Base-by-base conservation (phyloP, 2,329 filamentous ascomycete genomes). In the Dryadomyces quercivorus region DNA sequence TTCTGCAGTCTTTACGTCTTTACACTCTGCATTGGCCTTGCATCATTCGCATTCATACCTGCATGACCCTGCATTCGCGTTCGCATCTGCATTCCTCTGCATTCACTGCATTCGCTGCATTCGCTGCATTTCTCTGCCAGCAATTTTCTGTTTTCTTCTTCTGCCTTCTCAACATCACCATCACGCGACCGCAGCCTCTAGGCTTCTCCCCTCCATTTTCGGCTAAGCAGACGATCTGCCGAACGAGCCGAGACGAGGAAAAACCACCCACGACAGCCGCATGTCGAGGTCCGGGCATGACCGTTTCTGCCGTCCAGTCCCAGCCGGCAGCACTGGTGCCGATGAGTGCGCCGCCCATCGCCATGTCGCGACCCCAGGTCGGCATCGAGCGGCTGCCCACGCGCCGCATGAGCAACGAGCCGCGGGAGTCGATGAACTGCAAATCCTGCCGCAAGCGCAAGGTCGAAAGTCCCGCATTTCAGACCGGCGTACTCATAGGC, bases 401-500 rank as follows among this genome's bases (percentile, higher is more conserved):
- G 54, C 81, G 85, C 59, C 82, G 85, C 45, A 74, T 81, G 69
- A 82, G 77, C 68, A 85, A 81, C 63, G 86, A 93, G 67, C 87
- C 86, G 44, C 82, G 86, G 63, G 89, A 94, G 74, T 87, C 86
- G 38, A 95, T 95, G 89, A 95, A 95, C 69, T 95, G 89, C 81
- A 94, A 95, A 70, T 93, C 88, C 55, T 95, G 89, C 74, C 81
- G 89, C 62, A 94, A 94, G 71, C 79, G 89, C 72, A 95, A 95
- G 84, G 88, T 92, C 3, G 38, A n/a, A 42, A 42, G 38, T 15
- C 12, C 38, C 12, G 18, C 16, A 18, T n/a, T 3, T n/a, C 16
- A 6, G 2, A 12, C 3, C 20, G 15, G 2, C 16, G 26, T 31
- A 31, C 26, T 31, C 8, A 4, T 31, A 5, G 4, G 26, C 26